Base-by-base conservation (phyloP, 768 basidiomycete species). In the Naganishia vaughanmartiniae region DNA sequence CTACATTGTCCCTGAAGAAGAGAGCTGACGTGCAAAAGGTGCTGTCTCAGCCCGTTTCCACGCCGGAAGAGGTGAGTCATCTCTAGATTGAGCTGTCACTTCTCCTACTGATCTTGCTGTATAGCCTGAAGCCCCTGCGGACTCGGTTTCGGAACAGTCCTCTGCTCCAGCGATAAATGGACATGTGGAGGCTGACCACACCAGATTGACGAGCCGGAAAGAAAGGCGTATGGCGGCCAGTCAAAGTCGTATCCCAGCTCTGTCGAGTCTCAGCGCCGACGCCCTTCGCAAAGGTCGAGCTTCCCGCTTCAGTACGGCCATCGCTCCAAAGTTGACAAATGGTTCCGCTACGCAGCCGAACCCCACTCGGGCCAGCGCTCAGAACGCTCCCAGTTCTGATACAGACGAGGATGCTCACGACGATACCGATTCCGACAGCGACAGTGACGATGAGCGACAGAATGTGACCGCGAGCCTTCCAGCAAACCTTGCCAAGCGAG, bases 241-340 rank as follows among this genome's bases (percentile, higher is more conserved):
- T 30, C 60, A 63, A 19, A 63, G 60, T 30, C 60, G 60, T 24
- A 63, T 63, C 19, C 60, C 60, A 34, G 60, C 60, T 14, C n/a
- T 63, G 42, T 63, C 60, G 9, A 63, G 60, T 45, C 26, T 63
- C 9, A 63, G 60, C 39, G 60, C 60, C 60, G 60, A 63, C 21
- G 60, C 60, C 9, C 60, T 63, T 14, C 60, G 60, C 11, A 63
- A 63, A 63, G 60, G 60, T 28, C 17, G 60, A 42, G 60, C 60
- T 45, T 63, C 60, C 1, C 60, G 60, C 24, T 63, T 63, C 60
- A 63, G 60, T 30, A 45, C 60, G 15, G n/a, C 39, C 14, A 45
- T 28, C 19, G 60, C 34, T 2, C 36, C 33, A 42, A 26, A 4
- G 10, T 30, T 42, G 24, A 36, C 26, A 7, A 63, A 63, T n/a